Evolutionary conservation across 495 filamentous ascomycete species (phyloP), one percentile per base, ranked within the genome.

Genomic region (Immersiella caudata): DNA sequence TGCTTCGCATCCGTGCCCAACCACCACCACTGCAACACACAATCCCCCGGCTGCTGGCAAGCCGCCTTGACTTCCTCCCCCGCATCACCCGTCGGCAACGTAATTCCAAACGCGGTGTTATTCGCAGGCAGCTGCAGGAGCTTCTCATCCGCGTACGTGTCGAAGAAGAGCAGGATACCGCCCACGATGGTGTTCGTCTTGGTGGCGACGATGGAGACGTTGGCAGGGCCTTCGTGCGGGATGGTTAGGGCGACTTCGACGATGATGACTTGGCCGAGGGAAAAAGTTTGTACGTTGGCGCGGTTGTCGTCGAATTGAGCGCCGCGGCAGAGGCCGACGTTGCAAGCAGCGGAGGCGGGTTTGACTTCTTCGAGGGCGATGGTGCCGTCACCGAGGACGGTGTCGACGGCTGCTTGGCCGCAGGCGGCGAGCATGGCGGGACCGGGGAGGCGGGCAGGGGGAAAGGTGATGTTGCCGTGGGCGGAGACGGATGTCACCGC

Each of bases 251-350:
- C 81, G 21, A 67, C 65, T 11, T 76, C 78, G 62, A 91, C 80
- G 71, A 81, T 74, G 71, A 92, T 79, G 20, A 73, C 80, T 75
- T 91, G 78, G 51, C 89, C 88, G 3, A 84, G 79, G 0, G 74
- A 79, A 78, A 86, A 90, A 18, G 76, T 77, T 70, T 88, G 82
- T 29, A 91, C 81, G 66, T 87, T 86, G 73, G 76, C 84, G 40
- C 69, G 81, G 83, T 91, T 90, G 80, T 91, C 89, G 61, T 73
- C 85, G 76, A 86, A 89, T 72, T 90, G 82, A 74, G 87, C 84
- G 65, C 90, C 88, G 68, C 88, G 88, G 88, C 90, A 91, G 29
- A 89, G 83, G 64, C 62, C 65, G 35, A 75, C 60, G 52, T 72
- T 70, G 70, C 72, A 74, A 20, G 58, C n/a, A 3, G 66, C 6